A percentile compares a stretch with the other conserved stretches of the same genome.
These are phyloP conservation scores for Suillus tomentosus DNA, from an alignment of 768 basidiomycete species.

Conservation along the genomic window DNA sequence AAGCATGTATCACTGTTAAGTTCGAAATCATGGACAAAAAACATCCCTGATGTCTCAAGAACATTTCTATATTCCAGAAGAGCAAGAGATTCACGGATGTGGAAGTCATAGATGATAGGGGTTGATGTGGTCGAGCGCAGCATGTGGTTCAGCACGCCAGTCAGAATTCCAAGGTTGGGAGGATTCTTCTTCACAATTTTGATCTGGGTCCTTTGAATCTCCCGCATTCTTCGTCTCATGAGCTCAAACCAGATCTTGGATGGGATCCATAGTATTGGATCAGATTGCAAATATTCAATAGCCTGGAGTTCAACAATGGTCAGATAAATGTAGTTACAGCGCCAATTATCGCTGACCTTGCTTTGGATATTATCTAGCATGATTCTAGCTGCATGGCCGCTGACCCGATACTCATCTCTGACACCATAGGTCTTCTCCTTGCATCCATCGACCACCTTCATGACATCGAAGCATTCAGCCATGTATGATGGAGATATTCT, in stretches of 20 bases:
- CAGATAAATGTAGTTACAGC: too few relatives aligned
- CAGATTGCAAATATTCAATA: neutral
- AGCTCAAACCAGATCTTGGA: slow-evolving; percentile 16
- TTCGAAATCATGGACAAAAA: too few relatives aligned
- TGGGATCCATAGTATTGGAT: slow-evolving; percentile 14
- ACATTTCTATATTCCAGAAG: slow-evolving; percentile 12
- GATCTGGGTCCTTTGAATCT: slow-evolving; percentile 10
- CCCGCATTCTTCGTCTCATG: neutral
- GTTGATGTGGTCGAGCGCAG: slow-evolving; percentile 11
- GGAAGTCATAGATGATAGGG: slow-evolving; percentile 15
- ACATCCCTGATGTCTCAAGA: slow-evolving; percentile 7
- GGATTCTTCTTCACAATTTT: neutral
- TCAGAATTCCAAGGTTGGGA: slow-evolving; percentile 14
- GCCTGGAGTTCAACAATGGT: too few relatives aligned
- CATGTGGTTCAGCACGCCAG: slow-evolving; percentile 14
- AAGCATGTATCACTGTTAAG: neutral
- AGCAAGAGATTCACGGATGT: slow-evolving; percentile 16
- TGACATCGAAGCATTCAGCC: too few relatives aligned
- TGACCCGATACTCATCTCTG: too few relatives aligned
- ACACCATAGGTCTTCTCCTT: too few relatives aligned
- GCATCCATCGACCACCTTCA: too few relatives aligned
- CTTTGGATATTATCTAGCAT: too few relatives aligned
- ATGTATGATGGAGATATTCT: too few relatives aligned
- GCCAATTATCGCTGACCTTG: too few relatives aligned
- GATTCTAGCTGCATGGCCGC: too few relatives aligned